These are phyloP conservation scores for Delphinella strobiligena DNA, from an alignment of 2,329 filamentous ascomycete species.

Conservation along the genomic window DNA sequence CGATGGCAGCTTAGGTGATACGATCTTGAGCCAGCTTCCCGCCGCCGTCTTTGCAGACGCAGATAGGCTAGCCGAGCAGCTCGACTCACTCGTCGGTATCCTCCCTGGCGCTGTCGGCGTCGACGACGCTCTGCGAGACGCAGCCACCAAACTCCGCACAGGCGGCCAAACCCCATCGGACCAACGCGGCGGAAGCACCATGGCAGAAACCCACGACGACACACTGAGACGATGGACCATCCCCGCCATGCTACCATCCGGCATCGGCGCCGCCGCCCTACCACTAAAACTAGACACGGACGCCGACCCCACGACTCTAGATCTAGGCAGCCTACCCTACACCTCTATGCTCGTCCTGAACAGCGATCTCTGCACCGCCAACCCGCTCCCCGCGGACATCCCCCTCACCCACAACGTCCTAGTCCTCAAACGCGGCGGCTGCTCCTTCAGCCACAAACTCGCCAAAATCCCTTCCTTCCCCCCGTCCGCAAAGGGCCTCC, in stretches of 20 bases:
- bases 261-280: constrained; percentile 55
- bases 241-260: constrained; percentile 42
- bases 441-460: constrained; percentile 74
- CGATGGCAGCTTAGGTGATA: constrained; percentile 5
- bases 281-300: constrained; percentile 29
- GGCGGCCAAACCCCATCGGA: constrained; percentile 13
- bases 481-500: constrained; percentile 44
- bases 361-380: constrained; percentile 49
- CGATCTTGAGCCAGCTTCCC: constrained; percentile 6
- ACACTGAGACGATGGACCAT: constrained; percentile 25
- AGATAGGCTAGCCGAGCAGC: constrained; percentile 8
- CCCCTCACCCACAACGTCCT: constrained; percentile 57
- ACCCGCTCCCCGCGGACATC: constrained; percentile 14
- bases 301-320: constrained; percentile 32
- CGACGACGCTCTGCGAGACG: constrained; percentile 8
- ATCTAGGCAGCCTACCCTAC: constrained; percentile 27
- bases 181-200: constrained; percentile 8
- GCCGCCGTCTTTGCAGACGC: constrained; percentile 9
- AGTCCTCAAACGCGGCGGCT: constrained; percentile 69
- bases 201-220: neutral
- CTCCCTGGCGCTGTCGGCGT: constrained; percentile 6
- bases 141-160: constrained; percentile 4
- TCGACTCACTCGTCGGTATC: constrained; percentile 6
- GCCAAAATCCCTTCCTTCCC: constrained; percentile 70
- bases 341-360: constrained; percentile 53